These are phyloP conservation scores for Curvularia spicifera DNA, from an alignment of 2,329 filamentous ascomycete genomes.

Conservation along the genomic window DNA sequence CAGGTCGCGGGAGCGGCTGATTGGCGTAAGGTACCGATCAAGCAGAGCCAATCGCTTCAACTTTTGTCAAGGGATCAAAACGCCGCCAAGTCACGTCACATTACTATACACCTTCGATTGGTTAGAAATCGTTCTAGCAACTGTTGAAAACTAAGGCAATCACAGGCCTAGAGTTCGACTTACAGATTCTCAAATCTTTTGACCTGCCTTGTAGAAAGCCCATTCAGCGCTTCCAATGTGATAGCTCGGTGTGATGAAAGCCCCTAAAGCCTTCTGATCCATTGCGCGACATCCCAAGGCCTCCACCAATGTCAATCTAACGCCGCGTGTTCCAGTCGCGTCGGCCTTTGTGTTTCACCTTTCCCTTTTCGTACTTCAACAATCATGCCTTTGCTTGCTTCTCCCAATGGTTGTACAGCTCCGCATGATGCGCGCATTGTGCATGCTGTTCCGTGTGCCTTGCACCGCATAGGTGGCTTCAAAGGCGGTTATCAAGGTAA, in stretches of 20 bases:
- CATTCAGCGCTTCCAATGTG: slow-evolving; percentile 29
- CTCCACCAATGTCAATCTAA: slow-evolving; percentile 20
- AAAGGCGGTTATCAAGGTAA: slow-evolving; percentile 16
- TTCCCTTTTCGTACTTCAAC: slow-evolving; percentile 20
- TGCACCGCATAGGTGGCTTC: slow-evolving; percentile 16
- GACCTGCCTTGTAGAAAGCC: slow-evolving; percentile 24
- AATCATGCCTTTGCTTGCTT: slow-evolving; percentile 20
- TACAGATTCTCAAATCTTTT: slow-evolving; percentile 7
- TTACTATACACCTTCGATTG: slow-evolving; percentile 19
- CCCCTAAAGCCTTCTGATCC: not conserved
- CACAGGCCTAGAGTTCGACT: slow-evolving; percentile 20
- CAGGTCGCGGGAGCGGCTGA: slow-evolving; percentile 26
- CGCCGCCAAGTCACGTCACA: slow-evolving; percentile 24
- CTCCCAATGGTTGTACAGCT: slow-evolving; percentile 27
- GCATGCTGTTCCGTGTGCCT: slow-evolving; percentile 10
- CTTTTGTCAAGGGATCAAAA: slow-evolving; percentile 13
- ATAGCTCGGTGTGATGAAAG: slow-evolving; percentile 22
- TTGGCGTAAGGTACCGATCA: slow-evolving; percentile 19
- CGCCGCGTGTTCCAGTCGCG: slow-evolving; percentile 31
- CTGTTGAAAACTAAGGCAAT: slow-evolving; percentile 8
- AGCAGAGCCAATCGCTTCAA: slow-evolving; percentile 35
- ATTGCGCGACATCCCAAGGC: slow-evolving; percentile 12
- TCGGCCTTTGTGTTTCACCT: slow-evolving; percentile 32
- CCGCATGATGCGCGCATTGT: not conserved
- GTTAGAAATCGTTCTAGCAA: slow-evolving; percentile 13